Percentiles rank a stretch among this genome's conserved stretches.
phyloP scores from a whole-genome alignment of 1,139 yeast species.

The Yamadazyma diospyri region DNA sequence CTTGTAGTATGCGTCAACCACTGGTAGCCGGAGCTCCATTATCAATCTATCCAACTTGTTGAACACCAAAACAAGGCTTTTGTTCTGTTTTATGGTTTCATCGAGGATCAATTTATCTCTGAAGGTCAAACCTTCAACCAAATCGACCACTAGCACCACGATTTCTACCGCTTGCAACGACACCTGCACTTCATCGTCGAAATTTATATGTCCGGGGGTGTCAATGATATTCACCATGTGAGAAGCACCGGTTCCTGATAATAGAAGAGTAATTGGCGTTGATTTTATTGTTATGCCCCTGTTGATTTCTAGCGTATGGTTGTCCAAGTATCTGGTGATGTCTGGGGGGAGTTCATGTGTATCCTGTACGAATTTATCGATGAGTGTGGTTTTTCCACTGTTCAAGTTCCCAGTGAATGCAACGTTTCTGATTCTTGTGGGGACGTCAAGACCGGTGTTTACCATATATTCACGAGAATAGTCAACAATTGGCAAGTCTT shows the following conservation, averaged over 20 bases:
- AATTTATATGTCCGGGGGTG: constrained; percentile 89
- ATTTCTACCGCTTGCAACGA: constrained; percentile 63
- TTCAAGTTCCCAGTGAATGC: constrained; percentile 79
- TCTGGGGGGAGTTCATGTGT: constrained; percentile 45
- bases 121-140: constrained; percentile 72
- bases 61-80: constrained; percentile 59
- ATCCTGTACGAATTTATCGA: constrained; percentile 65
- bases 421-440: constrained; percentile 72
- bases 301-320: constrained; percentile 62
- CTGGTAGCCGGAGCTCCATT: constrained; percentile 73
- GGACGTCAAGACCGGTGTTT: constrained; percentile 42
- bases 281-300: constrained; percentile 69
- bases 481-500: constrained; percentile 49
- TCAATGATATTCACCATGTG: constrained; percentile 64
- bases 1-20: constrained; percentile 69
- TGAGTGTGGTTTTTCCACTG: constrained; percentile 81
- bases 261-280: constrained; percentile 58
- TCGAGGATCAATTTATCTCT: constrained; percentile 49
- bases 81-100: constrained; percentile 43
- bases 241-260: constrained; percentile 59
- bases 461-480: constrained; percentile 66
- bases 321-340: constrained; percentile 62
- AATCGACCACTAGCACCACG: constrained; percentile 71
- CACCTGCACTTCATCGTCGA: constrained; percentile 67
- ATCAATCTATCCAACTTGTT: constrained; percentile 83